These are phyloP conservation scores for Aspergillus sp. DNA, from an alignment of 2,329 filamentous ascomycete genomes.

Conservation along the genomic window DNA sequence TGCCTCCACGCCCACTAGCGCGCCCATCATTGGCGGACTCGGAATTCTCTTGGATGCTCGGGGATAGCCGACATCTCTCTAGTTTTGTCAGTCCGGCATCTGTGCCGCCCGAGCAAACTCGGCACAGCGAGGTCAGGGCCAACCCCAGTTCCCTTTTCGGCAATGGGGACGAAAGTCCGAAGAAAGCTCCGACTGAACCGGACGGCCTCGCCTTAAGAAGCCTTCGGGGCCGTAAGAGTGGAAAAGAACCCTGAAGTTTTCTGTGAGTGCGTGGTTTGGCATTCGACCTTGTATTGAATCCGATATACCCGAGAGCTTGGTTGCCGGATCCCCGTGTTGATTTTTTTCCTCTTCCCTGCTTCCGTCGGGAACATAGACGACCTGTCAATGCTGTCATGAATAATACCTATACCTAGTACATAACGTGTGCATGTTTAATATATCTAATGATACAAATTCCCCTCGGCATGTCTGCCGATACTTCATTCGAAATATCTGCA, in stretches of 20 bases:
- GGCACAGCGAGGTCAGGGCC: constrained; percentile 30
- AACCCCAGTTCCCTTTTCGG: constrained; percentile 36
- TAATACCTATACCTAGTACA: neutral
- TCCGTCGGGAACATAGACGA: too few relatives aligned
- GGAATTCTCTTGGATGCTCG: constrained; percentile 53
- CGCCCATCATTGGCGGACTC: constrained; percentile 47
- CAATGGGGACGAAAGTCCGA: constrained; percentile 30
- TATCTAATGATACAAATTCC: too few relatives aligned
- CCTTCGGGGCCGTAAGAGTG: constrained; percentile 29
- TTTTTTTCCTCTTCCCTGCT: neutral
- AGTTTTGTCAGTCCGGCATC: constrained; percentile 47
- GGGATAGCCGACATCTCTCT: constrained; percentile 43
- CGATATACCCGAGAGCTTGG: constrained; percentile 8
- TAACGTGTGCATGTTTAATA: neutral
- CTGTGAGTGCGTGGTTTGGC: neutral
- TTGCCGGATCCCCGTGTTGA: neutral
- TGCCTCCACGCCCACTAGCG: constrained; percentile 22
- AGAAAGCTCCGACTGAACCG: constrained; percentile 28
- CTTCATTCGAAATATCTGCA: too few relatives aligned
- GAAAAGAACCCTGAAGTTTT: constrained; percentile 3
- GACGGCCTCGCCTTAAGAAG: constrained; percentile 42
- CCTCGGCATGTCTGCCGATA: too few relatives aligned
- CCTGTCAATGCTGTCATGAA: neutral
- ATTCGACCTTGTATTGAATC: neutral
- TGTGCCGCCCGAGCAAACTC: constrained; percentile 44